Evolutionary conservation across 2,329 filamentous ascomycete species (phyloP), one percentile per base, ranked within the genome.

Genomic region (Neofusicoccum umdonicola): DNA sequence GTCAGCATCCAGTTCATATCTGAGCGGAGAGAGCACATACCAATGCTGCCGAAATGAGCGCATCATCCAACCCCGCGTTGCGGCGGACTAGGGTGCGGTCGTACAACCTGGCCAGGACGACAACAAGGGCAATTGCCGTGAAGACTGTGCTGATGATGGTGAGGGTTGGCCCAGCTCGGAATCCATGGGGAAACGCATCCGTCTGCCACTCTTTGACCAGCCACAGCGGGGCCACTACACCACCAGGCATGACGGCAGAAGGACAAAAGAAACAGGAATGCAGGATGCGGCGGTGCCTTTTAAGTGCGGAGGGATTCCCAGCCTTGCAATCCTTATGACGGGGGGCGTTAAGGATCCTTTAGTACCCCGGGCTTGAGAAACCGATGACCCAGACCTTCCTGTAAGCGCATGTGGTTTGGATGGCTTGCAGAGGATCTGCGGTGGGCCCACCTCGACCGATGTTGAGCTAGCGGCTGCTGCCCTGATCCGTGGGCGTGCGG

Each of bases 191-290:
- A 19, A 44, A 54, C 7, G 15, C 31, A 8, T 63, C 50, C 15
- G 48, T 63, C 27, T 54, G 50, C 61, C 61, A 63, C 27, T 39
- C 48, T n/a, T 9, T 35, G 3, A 44, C 31, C 48, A 63, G 22
- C 48, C 54, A 39, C 27, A 42, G 15, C 22, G 61, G 61, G 35
- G 50, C 22, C n/a, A 54, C 50, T 3, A 41, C 13, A 12, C 61
- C 48, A 4, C 45, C 19, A 6, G 58, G 44, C 58, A 62, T 62
- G 9, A n/a, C 19, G 35, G 41, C 12, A 48, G 22, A 47, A 47
- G 7, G n/a, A 22, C 4, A 31, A 31, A 1, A 1, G 27, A 31
- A 31, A 31, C 27, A 6, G 4, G 27, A 31, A 31, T 31, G 4
- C 27, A 6, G 27, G 6, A 31, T 31, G 27, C 27, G 27, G 6